Percentiles rank a stretch among this genome's conserved stretches.
phyloP scores from a whole-genome alignment of 2,329 filamentous ascomycete species.

The Cadophora sp. region DNA sequence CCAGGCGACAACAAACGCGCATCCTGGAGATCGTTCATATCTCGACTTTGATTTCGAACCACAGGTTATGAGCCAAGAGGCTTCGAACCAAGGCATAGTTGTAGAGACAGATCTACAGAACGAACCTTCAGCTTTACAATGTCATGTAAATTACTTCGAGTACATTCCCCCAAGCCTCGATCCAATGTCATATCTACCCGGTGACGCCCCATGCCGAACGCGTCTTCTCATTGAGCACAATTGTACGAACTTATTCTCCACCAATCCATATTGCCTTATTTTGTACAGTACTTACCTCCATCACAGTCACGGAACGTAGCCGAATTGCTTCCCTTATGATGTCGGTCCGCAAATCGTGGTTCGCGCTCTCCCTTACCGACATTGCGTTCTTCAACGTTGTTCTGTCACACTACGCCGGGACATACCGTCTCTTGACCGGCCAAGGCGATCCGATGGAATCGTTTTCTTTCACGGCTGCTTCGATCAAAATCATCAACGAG shows the following conservation, averaged over 20 bases:
- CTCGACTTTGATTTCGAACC: not conserved
- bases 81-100: not conserved
- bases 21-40: not conserved
- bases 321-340: conserved; percentile 4
- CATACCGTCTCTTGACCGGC: not conserved
- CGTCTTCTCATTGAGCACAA: not conserved
- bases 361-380: conserved; percentile 4
- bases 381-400: conserved; percentile 5
- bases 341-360: conserved; percentile 5
- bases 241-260: not conserved
- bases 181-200: not conserved
- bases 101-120: not conserved
- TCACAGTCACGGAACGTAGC: not conserved
- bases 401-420: not conserved
- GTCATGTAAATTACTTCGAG: not conserved
- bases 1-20: not conserved
- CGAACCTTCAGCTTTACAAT: not conserved
- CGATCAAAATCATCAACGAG: conserved; percentile 9
- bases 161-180: not conserved
- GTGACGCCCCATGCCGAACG: not conserved
- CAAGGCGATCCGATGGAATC: conserved; percentile 4
- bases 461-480: conserved; percentile 1
- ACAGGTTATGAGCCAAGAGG: not conserved
- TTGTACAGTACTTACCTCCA: not conserved
- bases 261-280: not conserved